Evolutionary conservation across 2,329 filamentous ascomycete species (phyloP), one percentile per base, ranked within the genome.

Genomic region (Xylariomycetidae sp.): DNA sequence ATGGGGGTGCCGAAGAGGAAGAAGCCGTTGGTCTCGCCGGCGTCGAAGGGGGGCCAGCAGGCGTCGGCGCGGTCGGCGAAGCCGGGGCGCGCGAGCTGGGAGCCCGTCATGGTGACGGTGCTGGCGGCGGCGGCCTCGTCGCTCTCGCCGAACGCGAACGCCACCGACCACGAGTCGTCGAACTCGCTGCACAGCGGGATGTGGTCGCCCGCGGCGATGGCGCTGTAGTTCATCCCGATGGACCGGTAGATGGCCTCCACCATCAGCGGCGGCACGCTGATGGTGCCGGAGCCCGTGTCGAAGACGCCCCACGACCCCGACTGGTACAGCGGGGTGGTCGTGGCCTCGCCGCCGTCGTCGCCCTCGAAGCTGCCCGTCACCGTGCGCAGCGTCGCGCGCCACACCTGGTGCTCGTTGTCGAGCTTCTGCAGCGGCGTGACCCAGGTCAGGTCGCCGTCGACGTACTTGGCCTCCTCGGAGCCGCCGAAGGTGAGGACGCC

Each of bases 151-250:
- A 58, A 43, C n/a, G 47, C 37, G 17, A 61, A 49, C 0, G 50
- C 42, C 10, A 59, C 22, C 2, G 53, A 54, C 59, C 59, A 62
- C 35, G 49, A 43, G 22, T 53, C 39, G 34, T 56, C 61, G 37
- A 62, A 60, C 22, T 62, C 57, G 40, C 33, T 47, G 47, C 59
- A 62, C 15, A 55, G 37, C 5, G 56, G 57, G 27, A 60, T 37
- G 26, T 52, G 44, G 0, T 56, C 35, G 18, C 46, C 47, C 0
- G 27, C 27, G 7, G 53, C 19, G 31, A 62, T 54, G 2, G 50
- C 50, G 0, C 46, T 55, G 40, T 43, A 59, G 52, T 60, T 57
- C 57, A 55, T 53, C 2, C 58, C 57, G 17, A 61, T 54, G 0
- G 53, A 50, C 19, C 41, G 39, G 41, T 62, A 62, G 22, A 61